Base-by-base conservation (phyloP, 2,329 filamentous ascomycete species). In the Ascochyta fabae region DNA sequence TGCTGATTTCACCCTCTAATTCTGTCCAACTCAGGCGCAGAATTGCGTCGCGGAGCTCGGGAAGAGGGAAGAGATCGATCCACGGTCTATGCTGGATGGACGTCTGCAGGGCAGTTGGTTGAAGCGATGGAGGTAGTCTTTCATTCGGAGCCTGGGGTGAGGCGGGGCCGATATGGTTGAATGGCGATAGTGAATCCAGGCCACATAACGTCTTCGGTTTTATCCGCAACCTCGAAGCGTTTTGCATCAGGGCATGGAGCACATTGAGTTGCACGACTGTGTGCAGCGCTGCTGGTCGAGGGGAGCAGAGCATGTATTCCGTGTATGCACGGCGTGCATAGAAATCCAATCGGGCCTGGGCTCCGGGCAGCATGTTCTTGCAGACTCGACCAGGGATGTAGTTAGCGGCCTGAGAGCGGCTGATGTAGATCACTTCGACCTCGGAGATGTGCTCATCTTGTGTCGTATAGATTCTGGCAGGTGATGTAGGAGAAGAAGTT, bases 51-150 rank as follows among this genome's bases (percentile, higher is more conserved):
- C 78, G 68, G 34, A 76, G 65, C 6, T 61, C 57, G 1, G 77
- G 72, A 7, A 73, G 66, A 0, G 74, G 74, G 35, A 75, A 68
- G 9, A 73, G 49, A 36, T 76, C 71, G n/a, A 73, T 62, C 53
- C 70, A 69, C 0, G 79, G 77, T 57, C 80, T 77, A 49, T 80
- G 78, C 6, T 62, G 61, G 0, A 69, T 59, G 0, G 59, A 61
- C 24, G 58, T 64, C 50, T 80, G 78, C 2, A 78, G 16, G 3
- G 49, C 51, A 0, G 78, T 80, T 0, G 78, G 78, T 2, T 10
- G 13, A n/a, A 43, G 34, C 12, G 40, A 31, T 19, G 23, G 2
- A 29, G 33, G 40, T 12, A 43, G 39, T 3, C 29, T 16, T 6
- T 8, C 6, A 19, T 8, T 16, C 16, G 10, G 27, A 10, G 27